A percentile compares a stretch with the other conserved stretches of the same genome.
These are phyloP conservation scores for Yamadazyma buinensis DNA, from an alignment of 1,139 yeast species.

Conservation along the genomic window DNA sequence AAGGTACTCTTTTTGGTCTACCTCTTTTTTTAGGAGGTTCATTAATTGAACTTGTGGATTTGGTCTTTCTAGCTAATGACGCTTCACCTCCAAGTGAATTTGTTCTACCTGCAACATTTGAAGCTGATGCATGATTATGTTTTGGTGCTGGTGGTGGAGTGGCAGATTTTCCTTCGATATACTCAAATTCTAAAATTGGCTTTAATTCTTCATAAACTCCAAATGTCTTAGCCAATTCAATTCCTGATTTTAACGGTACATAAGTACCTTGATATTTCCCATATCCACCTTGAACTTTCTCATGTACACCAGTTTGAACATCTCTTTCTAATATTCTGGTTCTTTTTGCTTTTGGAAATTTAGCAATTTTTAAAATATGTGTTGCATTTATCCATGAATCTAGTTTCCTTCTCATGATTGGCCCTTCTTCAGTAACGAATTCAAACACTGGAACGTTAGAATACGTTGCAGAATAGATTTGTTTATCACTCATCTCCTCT, in stretches of 20 bases:
- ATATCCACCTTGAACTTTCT: constrained; percentile 93
- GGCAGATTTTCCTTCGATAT: constrained; percentile 51
- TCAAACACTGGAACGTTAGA: constrained; percentile 79
- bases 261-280: constrained; percentile 96
- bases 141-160: constrained; percentile 85
- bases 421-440: constrained; percentile 64
- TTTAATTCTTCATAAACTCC: constrained; percentile 62
- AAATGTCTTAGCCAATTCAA: constrained; percentile 64
- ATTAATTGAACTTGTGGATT: constrained; percentile 18
- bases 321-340: constrained; percentile 84
- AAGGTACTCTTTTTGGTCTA: constrained; percentile 40
- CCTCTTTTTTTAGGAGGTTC: constrained; percentile 45
- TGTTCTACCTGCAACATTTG: constrained; percentile 45
- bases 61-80: constrained; percentile 17
- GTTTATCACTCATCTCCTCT: constrained; percentile 26
- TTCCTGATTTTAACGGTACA: constrained; percentile 71
- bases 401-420: constrained; percentile 74
- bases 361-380: constrained; percentile 83
- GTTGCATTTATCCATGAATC: constrained; percentile 93
- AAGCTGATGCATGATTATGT: constrained; percentile 69
- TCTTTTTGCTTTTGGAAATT: constrained; percentile 79
- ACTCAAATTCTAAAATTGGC: constrained; percentile 65
- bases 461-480: constrained; percentile 74
- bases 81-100: constrained; percentile 9
- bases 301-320: constrained; percentile 81